These are phyloP conservation scores for Scorias spongiosa DNA, from an alignment of 2,329 filamentous ascomycete genomes.

Conservation along the genomic window DNA sequence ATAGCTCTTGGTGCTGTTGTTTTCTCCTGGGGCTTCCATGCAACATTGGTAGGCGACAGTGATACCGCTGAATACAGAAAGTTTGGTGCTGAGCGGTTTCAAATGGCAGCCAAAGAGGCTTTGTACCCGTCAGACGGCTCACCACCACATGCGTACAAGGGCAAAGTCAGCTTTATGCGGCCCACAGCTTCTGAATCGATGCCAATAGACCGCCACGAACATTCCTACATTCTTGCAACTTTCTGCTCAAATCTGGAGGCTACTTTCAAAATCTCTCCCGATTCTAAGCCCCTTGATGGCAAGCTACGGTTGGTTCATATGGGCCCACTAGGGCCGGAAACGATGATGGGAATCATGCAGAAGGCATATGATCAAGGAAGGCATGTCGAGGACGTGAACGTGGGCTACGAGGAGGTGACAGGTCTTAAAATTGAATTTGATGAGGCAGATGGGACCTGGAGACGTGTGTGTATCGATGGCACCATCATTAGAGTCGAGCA, in stretches of 20 bases:
- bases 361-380: constrained; percentile 41
- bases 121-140: constrained; percentile 43
- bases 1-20: constrained; percentile 61
- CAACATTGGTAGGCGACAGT: constrained; percentile 76
- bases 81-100: constrained; percentile 63
- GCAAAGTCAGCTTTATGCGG: constrained; percentile 32
- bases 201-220: constrained; percentile 30
- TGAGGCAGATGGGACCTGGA: constrained; percentile 59
- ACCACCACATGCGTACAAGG: constrained; percentile 41
- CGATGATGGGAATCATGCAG: constrained; percentile 64
- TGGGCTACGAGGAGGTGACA: constrained; percentile 58
- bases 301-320: constrained; percentile 61
- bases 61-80: constrained; percentile 70
- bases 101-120: constrained; percentile 66
- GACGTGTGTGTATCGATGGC: constrained; percentile 82
- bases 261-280: constrained; percentile 67
- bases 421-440: constrained; percentile 49
- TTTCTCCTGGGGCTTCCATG: constrained; percentile 79
- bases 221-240: constrained; percentile 64
- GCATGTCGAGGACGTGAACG: constrained; percentile 38
- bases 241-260: constrained; percentile 70
- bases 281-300: constrained; percentile 53
- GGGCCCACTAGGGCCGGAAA: constrained; percentile 46
- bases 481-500: constrained; percentile 62
- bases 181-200: constrained; percentile 15